Base-by-base conservation (phyloP, 495 filamentous ascomycete species). In the Cudoniella acicularis region DNA sequence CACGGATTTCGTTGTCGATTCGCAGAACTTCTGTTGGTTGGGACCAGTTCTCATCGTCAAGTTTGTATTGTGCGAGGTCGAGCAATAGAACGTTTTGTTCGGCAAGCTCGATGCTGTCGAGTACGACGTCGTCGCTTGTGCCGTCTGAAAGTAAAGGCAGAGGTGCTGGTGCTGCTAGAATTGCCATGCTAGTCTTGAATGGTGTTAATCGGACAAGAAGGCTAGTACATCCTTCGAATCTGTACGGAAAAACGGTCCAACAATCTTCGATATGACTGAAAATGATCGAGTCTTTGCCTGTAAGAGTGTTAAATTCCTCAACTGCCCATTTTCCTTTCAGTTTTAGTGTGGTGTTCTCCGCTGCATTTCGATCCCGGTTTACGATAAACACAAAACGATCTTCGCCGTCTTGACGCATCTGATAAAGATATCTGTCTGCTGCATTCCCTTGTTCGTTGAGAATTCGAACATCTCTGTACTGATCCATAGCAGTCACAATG, bases 41-140 rank as follows among this genome's bases (percentile, higher is more conserved):
- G 1, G 20, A 27, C 66, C 66, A 69, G 0, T 26, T 27, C 13
- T 48, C 64, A 27, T 57, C 60, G 20, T 62, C 60, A 8, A 69
- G 24, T 24, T 57, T 52, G 45, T 60, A 66, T n/a, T 48, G 10
- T 17, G 66, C 66, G n/a, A 57, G 61, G 49, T 69, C 66, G 0
- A 69, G 61, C 11, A 69, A 16, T 8, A 69, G 56, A 17, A 69
- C 66, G 43, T 69, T 69, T 1, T 59, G 64, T 49, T 69, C 66
- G 9, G 64, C 62, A 13, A 69, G 48, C n/a, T 25, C 23, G 22
- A 64, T 41, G 10, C 26, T 27, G 13, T 58, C 47, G 8, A 64
- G 56, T n/a, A 40, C 10, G 20, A 66, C 43, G 1, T 59, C 45
- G 1, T 25, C 20, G 2, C 30, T 22, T 2, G 1, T 27, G 49